These are phyloP conservation scores for Aspergillus pseudoviridinutans DNA, from an alignment of 2,329 filamentous ascomycete genomes.

Conservation along the genomic window DNA sequence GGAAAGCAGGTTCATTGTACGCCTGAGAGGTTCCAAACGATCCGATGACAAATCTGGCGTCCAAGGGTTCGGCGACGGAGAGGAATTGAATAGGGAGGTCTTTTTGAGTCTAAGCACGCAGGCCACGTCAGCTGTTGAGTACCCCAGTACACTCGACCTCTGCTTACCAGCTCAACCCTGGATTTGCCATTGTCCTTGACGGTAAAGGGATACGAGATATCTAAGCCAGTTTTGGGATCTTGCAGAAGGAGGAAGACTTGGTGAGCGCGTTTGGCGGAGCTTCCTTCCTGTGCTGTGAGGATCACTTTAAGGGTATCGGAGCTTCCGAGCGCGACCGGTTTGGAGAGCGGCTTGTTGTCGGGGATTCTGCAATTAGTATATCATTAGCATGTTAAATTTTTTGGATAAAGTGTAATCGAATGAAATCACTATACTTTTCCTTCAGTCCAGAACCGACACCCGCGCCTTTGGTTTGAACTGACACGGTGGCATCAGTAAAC, in stretches of 20 bases:
- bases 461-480: conserved; percentile 57
- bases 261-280: conserved; percentile 78
- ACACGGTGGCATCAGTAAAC: conserved; percentile 61
- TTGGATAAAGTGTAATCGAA: background rate
- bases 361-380: conserved; percentile 49
- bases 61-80: conserved; percentile 61
- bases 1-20: conserved; percentile 67
- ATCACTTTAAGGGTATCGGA: conserved; percentile 75
- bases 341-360: conserved; percentile 57
- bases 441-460: conserved; percentile 51
- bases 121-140: conserved; percentile 15
- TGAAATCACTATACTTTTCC: conserved; percentile 46
- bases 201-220: conserved; percentile 79
- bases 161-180: conserved; percentile 70
- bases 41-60: conserved; percentile 77
- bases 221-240: conserved; percentile 70
- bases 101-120: conserved; percentile 65
- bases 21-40: conserved; percentile 75
- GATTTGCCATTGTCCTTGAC: conserved; percentile 87
- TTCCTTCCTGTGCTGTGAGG: conserved; percentile 75
- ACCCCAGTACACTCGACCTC: conserved; percentile 30
- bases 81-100: conserved; percentile 85
- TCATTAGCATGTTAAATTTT: conserved; percentile 4
- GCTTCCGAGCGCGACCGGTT: conserved; percentile 61
- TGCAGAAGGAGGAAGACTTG: conserved; percentile 86